Evolutionary conservation across 2,329 filamentous ascomycete species (phyloP).

Genomic region (Biscogniauxia mediterranea): DNA sequence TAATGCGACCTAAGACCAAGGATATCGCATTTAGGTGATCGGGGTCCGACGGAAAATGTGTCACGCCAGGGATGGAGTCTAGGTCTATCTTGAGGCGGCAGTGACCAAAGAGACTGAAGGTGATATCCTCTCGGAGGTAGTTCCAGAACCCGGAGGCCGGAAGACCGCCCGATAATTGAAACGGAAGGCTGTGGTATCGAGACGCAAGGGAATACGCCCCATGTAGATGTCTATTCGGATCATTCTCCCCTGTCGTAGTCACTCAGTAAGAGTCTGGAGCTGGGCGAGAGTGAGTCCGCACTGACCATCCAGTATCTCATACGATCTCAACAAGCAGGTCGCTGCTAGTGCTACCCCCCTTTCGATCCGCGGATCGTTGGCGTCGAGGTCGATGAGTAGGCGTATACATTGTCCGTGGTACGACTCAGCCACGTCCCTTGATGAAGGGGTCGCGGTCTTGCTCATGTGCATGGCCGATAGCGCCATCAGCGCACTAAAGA

Average conservation of each 20-base stretch:
- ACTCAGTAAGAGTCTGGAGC: constrained; percentile 2
- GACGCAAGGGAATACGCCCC: constrained; percentile 46
- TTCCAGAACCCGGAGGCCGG: constrained; percentile 48
- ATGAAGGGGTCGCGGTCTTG: constrained; percentile 30
- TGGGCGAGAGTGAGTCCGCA: background rate
- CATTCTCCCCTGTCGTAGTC: constrained; percentile 32
- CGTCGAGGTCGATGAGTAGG: constrained; percentile 38
- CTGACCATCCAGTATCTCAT: constrained; percentile 46
- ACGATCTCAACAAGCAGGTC: constrained; percentile 47
- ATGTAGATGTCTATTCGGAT: constrained; percentile 44
- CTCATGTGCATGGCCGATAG: constrained; percentile 42
- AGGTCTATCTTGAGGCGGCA: constrained; percentile 43
- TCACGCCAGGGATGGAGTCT: constrained; percentile 14
- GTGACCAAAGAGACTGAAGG: constrained; percentile 46
- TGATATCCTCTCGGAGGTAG: constrained; percentile 52
- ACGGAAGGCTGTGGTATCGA: constrained; percentile 22
- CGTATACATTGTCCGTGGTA: constrained; percentile 42
- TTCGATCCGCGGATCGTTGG: constrained; percentile 29
- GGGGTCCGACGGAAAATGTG: constrained; percentile 24
- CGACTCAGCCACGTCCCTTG: constrained; percentile 32
- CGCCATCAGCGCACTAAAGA: constrained; percentile 45
- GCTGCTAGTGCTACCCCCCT: constrained; percentile 43
- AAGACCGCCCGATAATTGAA: constrained; percentile 27
- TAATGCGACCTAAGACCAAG: constrained; percentile 41
- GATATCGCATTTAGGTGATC: constrained; percentile 41